phyloP scores from a whole-genome alignment of 371 early-diverging fungal genomes.

The Paraphysoderma sedebokerense region DNA sequence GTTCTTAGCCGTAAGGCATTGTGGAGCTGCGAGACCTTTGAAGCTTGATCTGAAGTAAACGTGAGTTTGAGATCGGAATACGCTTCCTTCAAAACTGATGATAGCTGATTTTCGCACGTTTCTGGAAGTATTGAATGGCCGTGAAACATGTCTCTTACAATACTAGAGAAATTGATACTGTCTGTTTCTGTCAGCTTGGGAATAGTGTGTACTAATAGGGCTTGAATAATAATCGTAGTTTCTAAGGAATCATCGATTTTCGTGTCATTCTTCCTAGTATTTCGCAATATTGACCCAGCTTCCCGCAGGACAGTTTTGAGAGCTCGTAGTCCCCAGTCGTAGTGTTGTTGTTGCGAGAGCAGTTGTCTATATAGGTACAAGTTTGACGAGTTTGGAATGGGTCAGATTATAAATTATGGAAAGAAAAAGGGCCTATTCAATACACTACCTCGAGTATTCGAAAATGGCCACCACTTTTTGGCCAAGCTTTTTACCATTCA shows the following conservation, averaged over 20 bases:
- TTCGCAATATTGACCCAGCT: slow-evolving; percentile 20
- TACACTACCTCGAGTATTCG: too few relatives aligned
- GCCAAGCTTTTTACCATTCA: slow-evolving; percentile 22
- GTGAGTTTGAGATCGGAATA: slow-evolving; percentile 18
- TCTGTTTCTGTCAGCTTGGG: slow-evolving; percentile 30
- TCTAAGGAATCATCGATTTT: slow-evolving; percentile 5
- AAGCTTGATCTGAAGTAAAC: slow-evolving; percentile 16
- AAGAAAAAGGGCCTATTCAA: too few relatives aligned
- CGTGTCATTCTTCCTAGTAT: neutral
- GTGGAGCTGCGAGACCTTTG: slow-evolving; percentile 26
- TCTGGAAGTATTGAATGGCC: too few relatives aligned
- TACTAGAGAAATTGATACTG: slow-evolving; percentile 13
- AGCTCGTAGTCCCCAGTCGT: slow-evolving; percentile 37
- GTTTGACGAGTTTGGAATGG: neutral
- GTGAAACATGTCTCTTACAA: slow-evolving; percentile 30
- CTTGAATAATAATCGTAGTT: slow-evolving; percentile 17
- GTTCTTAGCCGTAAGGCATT: slow-evolving; percentile 27
- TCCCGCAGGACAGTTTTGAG: slow-evolving; percentile 25
- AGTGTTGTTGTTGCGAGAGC: slow-evolving; percentile 25
- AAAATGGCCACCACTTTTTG: slow-evolving; percentile 13
- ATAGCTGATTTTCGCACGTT: too few relatives aligned
- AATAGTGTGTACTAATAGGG: slow-evolving; percentile 24
- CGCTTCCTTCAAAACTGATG: slow-evolving; percentile 15
- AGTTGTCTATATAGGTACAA: slow-evolving; percentile 23
- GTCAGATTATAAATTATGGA: neutral